Base-by-base conservation (phyloP, 305 asterid genomes). In the Rubia peregrina region DNA sequence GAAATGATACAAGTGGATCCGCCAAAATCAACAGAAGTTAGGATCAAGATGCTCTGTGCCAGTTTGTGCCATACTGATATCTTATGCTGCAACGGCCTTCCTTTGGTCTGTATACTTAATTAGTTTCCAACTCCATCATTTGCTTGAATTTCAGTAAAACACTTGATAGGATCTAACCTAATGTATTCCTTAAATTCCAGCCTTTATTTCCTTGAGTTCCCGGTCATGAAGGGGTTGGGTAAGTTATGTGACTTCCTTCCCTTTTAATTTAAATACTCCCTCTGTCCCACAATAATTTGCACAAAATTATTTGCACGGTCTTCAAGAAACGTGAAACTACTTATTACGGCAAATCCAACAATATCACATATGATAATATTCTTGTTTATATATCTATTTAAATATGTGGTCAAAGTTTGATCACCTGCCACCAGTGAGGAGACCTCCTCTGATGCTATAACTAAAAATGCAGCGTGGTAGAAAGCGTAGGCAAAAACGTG, bases 171-270 rank as follows among this genome's bases (percentile, higher is more conserved):
- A 51, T 51, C 59, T n/a, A 53, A 53, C 14, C 24, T 53, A 1
- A 53, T n/a, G 38, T 21, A 57, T 19, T 22, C 21, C 36, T 57
- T 22, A 22, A 55, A 17, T 3, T 56, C 26, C 84, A 87, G 93
- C 88, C 90, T 51, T 19, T 87, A 70, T 87, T 85, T 76, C 96
- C 96, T 71, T 79, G 90, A 75, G 75, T 87, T 69, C 91, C 88
- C 59, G 96, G 96, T 61, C 96, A 89, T 51, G 96, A 89, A 87
- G 96, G 93, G 59, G 92, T 75, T 3, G 96, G 96, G 96, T 89
- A 79, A 80, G 30, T 51, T 51, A 17, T 17, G 57, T 48, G 53
- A 12, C 51, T 10, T 10, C 51, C 51, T 10, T 46, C 0, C 17
- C 1, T 48, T 14, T 48, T 4, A 6, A 3, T 78, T n/a, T 40